A percentile compares a stretch with the other conserved stretches of the same genome.
Conservation (phyloP, 2,329 filamentous ascomycete genomes). For the Ophiostoma australiae region DNA sequence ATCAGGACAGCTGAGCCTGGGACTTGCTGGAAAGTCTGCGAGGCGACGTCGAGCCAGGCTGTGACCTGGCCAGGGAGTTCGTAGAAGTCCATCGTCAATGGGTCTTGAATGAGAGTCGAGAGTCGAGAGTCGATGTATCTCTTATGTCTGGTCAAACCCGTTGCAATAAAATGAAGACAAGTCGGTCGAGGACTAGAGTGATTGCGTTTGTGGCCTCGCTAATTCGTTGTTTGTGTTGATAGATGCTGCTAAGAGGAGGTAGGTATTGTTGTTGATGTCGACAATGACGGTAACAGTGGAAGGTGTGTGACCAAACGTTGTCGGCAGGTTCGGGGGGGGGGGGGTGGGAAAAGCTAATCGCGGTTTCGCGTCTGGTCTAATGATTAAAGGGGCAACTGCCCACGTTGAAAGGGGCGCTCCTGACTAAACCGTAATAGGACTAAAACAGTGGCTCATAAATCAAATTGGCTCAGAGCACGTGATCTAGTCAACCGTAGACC, state of each 20-base stretch:
- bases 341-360: constrained; percentile 11
- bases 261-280: not conserved
- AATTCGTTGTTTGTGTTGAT: not conserved
- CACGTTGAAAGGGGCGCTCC: not conserved
- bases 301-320: not conserved
- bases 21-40: constrained; percentile 74
- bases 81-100: constrained; percentile 56
- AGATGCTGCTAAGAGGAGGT: not conserved
- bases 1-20: constrained; percentile 91
- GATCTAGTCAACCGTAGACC: not conserved
- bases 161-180: not conserved
- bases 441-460: not conserved
- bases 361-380: not conserved
- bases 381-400: constrained; percentile 16
- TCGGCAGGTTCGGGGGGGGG: constrained; percentile 15
- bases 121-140: not conserved
- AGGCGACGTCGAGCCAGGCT: constrained; percentile 48
- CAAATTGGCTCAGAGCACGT: not conserved
- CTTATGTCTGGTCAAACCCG: not conserved
- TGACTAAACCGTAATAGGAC: not conserved
- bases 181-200: not conserved
- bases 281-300: not conserved
- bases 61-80: constrained; percentile 53
- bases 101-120: not conserved
- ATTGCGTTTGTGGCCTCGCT: not conserved